phyloP scores from a whole-genome alignment of 495 filamentous ascomycete species.

The Hypoxylon perforatum region DNA sequence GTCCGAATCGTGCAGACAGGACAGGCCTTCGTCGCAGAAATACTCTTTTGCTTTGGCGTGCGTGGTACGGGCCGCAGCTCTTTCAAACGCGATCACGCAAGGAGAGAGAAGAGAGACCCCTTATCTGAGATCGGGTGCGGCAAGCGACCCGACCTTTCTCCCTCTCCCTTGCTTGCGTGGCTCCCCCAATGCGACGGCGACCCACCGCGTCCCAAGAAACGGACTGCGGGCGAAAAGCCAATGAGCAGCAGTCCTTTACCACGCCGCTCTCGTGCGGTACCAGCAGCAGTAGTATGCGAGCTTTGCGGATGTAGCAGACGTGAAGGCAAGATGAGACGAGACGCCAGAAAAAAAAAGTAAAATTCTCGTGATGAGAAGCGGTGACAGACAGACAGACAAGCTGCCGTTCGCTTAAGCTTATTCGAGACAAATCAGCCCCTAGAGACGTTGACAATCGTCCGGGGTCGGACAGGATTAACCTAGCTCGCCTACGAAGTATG shows the following conservation, averaged over 20 bases:
- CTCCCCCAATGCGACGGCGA: conserved; percentile 34
- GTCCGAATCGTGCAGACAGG: not conserved
- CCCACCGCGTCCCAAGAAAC: conserved; percentile 37
- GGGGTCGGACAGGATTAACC: conserved; percentile 22
- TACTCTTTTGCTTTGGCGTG: too few relatives aligned
- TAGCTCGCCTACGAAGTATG: not conserved
- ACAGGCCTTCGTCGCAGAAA: conserved; percentile 6
- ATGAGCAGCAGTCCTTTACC: not conserved
- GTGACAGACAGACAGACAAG: too few relatives aligned
- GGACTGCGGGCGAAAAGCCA: not conserved
- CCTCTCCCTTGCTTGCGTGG: conserved; percentile 35
- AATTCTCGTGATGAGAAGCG: not conserved
- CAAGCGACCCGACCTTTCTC: conserved; percentile 8
- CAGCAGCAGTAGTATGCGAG: not conserved
- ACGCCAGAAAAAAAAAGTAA: not conserved
- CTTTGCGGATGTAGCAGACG: not conserved
- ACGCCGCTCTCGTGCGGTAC: not conserved
- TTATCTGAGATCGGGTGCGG: conserved; percentile 35
- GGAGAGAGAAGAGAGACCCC: conserved; percentile 23
- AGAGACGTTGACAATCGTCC: not conserved
- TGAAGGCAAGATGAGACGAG: not conserved
- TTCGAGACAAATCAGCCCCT: not conserved
- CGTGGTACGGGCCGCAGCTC: not conserved
- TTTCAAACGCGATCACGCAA: conserved; percentile 34
- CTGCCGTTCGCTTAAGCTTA: not conserved